phyloP scores from a whole-genome alignment of 2,329 filamentous ascomycete species.

The Colletotrichum simmondsii region DNA sequence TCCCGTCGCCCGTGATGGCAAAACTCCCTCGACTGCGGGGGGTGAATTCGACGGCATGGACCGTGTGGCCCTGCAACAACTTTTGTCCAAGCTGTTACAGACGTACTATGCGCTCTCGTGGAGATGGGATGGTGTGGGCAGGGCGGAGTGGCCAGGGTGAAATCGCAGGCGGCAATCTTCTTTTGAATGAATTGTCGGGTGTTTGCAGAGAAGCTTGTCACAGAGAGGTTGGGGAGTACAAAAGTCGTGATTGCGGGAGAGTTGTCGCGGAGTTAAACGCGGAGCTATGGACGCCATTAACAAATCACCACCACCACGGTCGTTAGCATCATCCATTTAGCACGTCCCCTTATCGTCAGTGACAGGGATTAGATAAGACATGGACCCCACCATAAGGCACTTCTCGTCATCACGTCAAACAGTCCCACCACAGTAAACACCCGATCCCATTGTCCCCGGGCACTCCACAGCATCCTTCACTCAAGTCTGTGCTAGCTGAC shows the following conservation, averaged over 20 bases:
- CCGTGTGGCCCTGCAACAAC: constrained; percentile 35
- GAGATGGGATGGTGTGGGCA: neutral
- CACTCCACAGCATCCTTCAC: too few relatives aligned
- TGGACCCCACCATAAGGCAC: neutral
- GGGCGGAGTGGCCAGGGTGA: neutral
- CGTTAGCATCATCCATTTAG: constrained; percentile 34
- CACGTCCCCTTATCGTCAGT: constrained; percentile 23
- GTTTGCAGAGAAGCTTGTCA: neutral
- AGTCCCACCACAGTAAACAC: too few relatives aligned
- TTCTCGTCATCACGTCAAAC: too few relatives aligned
- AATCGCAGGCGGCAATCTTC: neutral
- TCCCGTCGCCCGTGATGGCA: constrained; percentile 35
- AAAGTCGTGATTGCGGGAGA: constrained; percentile 13
- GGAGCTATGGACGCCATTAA: constrained; percentile 27
- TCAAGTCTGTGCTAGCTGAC: too few relatives aligned
- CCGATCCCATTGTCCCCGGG: too few relatives aligned
- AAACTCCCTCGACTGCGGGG: constrained; percentile 34
- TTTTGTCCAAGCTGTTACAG: constrained; percentile 35
- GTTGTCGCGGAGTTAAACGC: constrained; percentile 32
- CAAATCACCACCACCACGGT: constrained; percentile 26
- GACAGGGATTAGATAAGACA: constrained; percentile 23
- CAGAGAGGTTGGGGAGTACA: constrained; percentile 1
- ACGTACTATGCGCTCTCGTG: constrained; percentile 20
- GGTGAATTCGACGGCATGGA: constrained; percentile 36
- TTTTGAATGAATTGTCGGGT: neutral